Conservation (phyloP, 2,329 filamentous ascomycete genomes). For the Penicillium capsulatum region DNA sequence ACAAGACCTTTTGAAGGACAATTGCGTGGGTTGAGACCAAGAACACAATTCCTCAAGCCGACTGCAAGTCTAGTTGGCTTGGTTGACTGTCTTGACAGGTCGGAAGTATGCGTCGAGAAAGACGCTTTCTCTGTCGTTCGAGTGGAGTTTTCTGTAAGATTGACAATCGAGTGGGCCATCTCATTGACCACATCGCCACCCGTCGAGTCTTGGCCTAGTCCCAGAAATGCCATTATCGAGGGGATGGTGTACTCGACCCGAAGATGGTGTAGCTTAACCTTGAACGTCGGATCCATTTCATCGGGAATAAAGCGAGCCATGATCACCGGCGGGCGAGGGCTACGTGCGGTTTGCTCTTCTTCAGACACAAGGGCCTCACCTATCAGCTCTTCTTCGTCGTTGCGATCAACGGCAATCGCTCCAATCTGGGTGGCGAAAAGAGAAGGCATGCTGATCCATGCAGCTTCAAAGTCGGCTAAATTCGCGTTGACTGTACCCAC, state of each 20-base stretch:
- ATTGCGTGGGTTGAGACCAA: constrained; percentile 79
- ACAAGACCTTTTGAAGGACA: constrained; percentile 71
- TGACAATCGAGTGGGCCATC: constrained; percentile 74
- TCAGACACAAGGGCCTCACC: constrained; percentile 52
- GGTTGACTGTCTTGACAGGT: constrained; percentile 22
- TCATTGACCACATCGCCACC: constrained; percentile 69
- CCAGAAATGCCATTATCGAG: constrained; percentile 74
- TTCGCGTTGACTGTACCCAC: constrained; percentile 62
- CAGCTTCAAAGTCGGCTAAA: constrained; percentile 63
- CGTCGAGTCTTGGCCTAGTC: constrained; percentile 62
- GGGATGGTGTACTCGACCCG: constrained; percentile 85
- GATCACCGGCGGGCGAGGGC: constrained; percentile 55
- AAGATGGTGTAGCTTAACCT: constrained; percentile 79
- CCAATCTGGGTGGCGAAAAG: constrained; percentile 74
- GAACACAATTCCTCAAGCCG: constrained; percentile 71
- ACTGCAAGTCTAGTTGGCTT: constrained; percentile 56
- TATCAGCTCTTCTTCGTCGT: constrained; percentile 66
- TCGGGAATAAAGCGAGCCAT: constrained; percentile 90
- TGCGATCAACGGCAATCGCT: constrained; percentile 58
- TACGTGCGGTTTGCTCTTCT: constrained; percentile 14
- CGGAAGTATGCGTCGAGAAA: constrained; percentile 15
- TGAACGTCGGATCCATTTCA: constrained; percentile 87
- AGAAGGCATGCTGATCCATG: constrained; percentile 79
- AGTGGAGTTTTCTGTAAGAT: constrained; percentile 55
- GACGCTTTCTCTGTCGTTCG: constrained; percentile 7